phyloP scores from a whole-genome alignment of 2,329 filamentous ascomycete species.

The Diaporthe sp. region DNA sequence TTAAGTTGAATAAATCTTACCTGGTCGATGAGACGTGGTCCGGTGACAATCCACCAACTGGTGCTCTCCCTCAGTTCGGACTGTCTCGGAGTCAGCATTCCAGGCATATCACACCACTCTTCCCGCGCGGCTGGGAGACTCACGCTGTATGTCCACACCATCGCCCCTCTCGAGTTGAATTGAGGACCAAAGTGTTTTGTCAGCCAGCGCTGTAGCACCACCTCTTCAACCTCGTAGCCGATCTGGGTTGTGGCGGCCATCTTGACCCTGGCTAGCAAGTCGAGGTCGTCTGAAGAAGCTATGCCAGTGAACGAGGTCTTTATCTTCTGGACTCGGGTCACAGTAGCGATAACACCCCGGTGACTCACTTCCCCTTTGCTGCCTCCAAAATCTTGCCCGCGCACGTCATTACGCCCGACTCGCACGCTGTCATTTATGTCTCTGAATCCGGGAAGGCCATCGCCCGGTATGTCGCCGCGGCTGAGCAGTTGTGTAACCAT shows the following conservation, averaged over 20 bases:
- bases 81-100: constrained; percentile 6
- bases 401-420: neutral
- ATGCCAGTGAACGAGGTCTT: neutral
- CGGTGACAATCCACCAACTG: constrained; percentile 5
- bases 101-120: neutral
- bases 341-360: neutral
- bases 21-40: neutral
- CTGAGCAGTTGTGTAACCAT: neutral
- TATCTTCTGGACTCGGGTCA: neutral
- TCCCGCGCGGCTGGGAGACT: neutral
- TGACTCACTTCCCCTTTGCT: neutral
- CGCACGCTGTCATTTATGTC: neutral
- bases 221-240: neutral
- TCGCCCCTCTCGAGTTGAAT: neutral
- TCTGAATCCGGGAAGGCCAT: neutral
- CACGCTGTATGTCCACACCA: constrained; percentile 7
- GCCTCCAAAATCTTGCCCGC: neutral
- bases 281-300: neutral
- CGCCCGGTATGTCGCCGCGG: neutral
- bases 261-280: neutral
- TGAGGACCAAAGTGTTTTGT: constrained; percentile 3
- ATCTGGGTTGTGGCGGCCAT: neutral
- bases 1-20: neutral
- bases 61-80: neutral
- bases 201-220: neutral